Evolutionary conservation across 768 basidiomycete species (phyloP), one percentile per base, ranked within the genome.

Genomic region (Termitomyces sp.): DNA sequence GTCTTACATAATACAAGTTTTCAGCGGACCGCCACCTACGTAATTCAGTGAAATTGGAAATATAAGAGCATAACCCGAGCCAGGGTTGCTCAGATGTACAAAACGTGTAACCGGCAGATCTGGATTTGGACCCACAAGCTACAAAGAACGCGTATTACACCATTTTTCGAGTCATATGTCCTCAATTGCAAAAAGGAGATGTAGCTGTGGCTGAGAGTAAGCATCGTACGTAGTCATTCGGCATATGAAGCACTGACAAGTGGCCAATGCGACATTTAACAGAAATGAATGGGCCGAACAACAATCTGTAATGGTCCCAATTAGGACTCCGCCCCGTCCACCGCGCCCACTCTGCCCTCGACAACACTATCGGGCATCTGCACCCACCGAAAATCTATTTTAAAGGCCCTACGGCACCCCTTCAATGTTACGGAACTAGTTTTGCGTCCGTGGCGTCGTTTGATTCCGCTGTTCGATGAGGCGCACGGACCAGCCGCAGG

Each of bases 21-120:
- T 4, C 5, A 28, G 32, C n/a, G n/a, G 36, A 52, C n/a, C 26
- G 18, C 8, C 18, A 12, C 12, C 9, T 52, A 18, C 48, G 10
- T 41, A 8, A 43, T 20, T 53, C 23, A 12, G 23, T 23, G 50
- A 7, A 14, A 36, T 26, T 40, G 16, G 16, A 26, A 50, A 23
- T 51, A 23, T 36, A 16, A 4, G 9, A 43, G 41, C 6, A 74
- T 63, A n/a, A 70, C 51, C 36, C 64, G 64, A 3, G 69, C 66
- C 72, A 73, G 72, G 4, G 72, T 13, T 9, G 67, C 55, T 75
- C 76, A 79, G 5, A 18, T 41, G 59, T 18, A 26, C 23, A 52
- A 16, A 75, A 79, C 5, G 70, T 46, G 20, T 35, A 55, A 23
- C 20, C 47, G 44, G 9, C 41, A 47, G 32, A 47, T 56, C 32